These are phyloP conservation scores for Sporothrix globosa DNA, from an alignment of 2,329 filamentous ascomycete genomes.

Conservation along the genomic window DNA sequence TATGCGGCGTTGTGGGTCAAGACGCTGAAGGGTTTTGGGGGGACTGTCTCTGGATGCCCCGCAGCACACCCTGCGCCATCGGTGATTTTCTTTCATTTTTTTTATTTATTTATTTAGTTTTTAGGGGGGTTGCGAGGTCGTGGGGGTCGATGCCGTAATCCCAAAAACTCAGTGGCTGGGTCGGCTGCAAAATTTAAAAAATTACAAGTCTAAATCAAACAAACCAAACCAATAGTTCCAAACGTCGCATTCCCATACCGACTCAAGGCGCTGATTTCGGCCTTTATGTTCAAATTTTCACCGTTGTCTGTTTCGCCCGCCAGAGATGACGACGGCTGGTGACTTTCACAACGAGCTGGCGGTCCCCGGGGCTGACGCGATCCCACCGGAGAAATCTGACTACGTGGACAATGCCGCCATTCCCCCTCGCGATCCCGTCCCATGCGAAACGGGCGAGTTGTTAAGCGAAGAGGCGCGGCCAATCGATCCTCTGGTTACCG, in stretches of 20 bases:
- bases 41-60: not conserved
- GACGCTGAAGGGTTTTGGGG: not conserved
- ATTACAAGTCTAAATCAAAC: not conserved
- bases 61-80: no score
- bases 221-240: not conserved
- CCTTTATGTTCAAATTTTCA: not conserved
- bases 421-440: not conserved
- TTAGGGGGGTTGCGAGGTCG: not conserved
- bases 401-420: not conserved
- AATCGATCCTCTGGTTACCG: not conserved
- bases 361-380: not conserved
- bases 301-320: not conserved
- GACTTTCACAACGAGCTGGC: not conserved
- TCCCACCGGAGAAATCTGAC: not conserved
- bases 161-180: not conserved
- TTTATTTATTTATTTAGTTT: not conserved
- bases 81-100: no score
- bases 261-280: not conserved
- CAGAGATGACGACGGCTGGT: not conserved
- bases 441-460: not conserved
- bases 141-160: not conserved
- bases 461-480: conserved; percentile 16
- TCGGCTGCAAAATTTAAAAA: not conserved
- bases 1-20: not conserved
- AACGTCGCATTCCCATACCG: not conserved